Evolutionary conservation across 768 basidiomycete species (phyloP).

Genomic region (Steccherinum ochraceum): DNA sequence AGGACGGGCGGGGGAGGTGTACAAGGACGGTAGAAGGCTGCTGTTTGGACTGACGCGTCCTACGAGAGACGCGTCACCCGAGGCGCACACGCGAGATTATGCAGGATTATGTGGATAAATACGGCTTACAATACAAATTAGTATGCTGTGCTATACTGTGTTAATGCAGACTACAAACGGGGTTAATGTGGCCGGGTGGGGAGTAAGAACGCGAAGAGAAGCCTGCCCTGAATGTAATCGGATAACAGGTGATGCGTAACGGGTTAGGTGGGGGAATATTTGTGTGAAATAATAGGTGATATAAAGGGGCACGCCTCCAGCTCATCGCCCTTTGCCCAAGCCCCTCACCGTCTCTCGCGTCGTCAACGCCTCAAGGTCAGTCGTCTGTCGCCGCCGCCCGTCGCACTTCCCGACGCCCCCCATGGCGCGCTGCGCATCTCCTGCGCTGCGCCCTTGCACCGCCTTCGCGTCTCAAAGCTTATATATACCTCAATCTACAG

Average conservation of each 20-base stretch:
- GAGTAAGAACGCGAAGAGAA: too few relatives aligned
- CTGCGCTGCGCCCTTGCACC: conserved; percentile 5
- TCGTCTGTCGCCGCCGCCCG: conserved; percentile 8
- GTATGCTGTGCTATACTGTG: too few relatives aligned
- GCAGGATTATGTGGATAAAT: too few relatives aligned
- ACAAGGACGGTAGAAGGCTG: neutral
- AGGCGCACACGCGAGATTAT: too few relatives aligned
- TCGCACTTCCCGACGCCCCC: conserved; percentile 5
- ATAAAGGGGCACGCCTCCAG: neutral
- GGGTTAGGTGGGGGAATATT: neutral
- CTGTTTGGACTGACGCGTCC: neutral
- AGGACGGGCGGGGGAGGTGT: neutral
- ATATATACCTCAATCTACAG: conserved; percentile 11
- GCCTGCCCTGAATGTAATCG: conserved; percentile 26
- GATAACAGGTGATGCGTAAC: conserved; percentile 19
- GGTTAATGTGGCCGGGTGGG: too few relatives aligned
- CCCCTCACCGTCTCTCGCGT: conserved; percentile 15
- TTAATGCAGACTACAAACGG: too few relatives aligned
- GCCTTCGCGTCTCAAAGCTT: conserved; percentile 6
- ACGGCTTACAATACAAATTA: too few relatives aligned
- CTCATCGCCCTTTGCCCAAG: conserved; percentile 20
- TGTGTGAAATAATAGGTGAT: neutral
- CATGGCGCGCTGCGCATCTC: conserved; percentile 6
- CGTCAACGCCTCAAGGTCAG: conserved; percentile 10
- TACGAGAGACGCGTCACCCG: too few relatives aligned